Evolutionary conservation across 1,139 yeast genomes (phyloP).

Genomic region (Ogataea hybrid): DNA sequence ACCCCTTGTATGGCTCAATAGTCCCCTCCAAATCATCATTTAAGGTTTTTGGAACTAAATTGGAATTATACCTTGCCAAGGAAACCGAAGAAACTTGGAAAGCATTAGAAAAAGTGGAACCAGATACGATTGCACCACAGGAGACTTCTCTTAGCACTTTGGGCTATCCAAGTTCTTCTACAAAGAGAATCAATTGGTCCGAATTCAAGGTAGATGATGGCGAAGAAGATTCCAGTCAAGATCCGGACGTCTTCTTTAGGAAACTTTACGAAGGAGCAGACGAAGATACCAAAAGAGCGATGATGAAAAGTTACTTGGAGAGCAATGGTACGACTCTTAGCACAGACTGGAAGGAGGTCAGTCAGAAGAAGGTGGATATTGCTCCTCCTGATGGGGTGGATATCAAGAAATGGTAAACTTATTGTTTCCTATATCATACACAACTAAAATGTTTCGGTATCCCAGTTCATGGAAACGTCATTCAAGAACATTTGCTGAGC

Average conservation of each 20-base stretch:
- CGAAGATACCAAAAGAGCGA: constrained; percentile 86
- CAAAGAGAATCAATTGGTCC: constrained; percentile 69
- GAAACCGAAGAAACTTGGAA: constrained; percentile 42
- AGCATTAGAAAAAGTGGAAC: constrained; percentile 34
- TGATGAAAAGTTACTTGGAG: constrained; percentile 96
- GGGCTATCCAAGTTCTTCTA: constrained; percentile 63
- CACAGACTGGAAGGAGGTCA: constrained; percentile 94
- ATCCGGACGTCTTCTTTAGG: constrained; percentile 63
- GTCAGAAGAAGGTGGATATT: constrained; percentile 61
- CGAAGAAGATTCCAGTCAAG: constrained; percentile 36
- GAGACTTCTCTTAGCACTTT: constrained; percentile 24
- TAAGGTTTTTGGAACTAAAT: constrained; percentile 66
- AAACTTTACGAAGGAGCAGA: constrained; percentile 76
- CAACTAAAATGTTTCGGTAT: constrained; percentile 25
- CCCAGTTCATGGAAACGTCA: constrained; percentile 23
- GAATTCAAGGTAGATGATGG: constrained; percentile 54
- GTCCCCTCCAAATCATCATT: constrained; percentile 44
- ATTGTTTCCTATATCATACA: background rate
- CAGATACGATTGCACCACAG: constrained; percentile 34
- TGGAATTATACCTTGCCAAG: constrained; percentile 60
- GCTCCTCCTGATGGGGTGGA: constrained; percentile 76
- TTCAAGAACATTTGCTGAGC: constrained; percentile 3
- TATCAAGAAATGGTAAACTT: constrained; percentile 41
- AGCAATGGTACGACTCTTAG: constrained; percentile 93
- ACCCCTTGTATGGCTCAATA: constrained; percentile 54